Percentiles rank a stretch among this genome's conserved stretches.
Evolutionary conservation across 495 filamentous ascomycete species (phyloP).

Genomic region (Viridothelium virens): DNA sequence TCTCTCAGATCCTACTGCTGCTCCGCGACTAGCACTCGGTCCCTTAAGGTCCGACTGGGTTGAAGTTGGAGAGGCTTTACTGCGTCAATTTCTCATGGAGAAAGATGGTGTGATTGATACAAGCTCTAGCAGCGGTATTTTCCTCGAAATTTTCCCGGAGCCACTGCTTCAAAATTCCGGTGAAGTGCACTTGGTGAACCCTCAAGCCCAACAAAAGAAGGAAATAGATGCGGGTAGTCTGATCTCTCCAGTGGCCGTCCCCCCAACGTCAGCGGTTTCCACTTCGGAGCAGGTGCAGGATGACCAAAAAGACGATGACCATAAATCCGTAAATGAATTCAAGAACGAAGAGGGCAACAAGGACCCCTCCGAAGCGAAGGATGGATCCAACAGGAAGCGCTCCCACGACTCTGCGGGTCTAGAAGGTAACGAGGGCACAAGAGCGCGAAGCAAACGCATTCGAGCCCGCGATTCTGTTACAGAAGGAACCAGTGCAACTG

Average conservation of each 20-base stretch:
- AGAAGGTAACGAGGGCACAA: conserved; percentile 47
- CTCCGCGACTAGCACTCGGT: not conserved
- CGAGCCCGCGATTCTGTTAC: conserved; percentile 65
- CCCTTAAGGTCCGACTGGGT: conserved; percentile 35
- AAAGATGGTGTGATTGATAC: conserved; percentile 33
- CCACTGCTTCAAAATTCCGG: conserved; percentile 19
- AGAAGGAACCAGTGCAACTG: conserved; percentile 43
- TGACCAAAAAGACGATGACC: not conserved
- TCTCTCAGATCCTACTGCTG: not conserved
- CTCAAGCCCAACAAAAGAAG: not conserved
- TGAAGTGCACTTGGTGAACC: not conserved
- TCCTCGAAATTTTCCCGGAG: conserved; percentile 26
- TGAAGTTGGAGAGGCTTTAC: conserved; percentile 50
- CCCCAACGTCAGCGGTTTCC: not conserved
- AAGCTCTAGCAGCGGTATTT: conserved; percentile 33
- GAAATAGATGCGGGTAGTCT: not conserved
- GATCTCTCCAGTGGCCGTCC: not conserved
- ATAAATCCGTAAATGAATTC: not conserved
- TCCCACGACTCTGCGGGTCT: conserved; percentile 57
- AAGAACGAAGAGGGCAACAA: conserved; percentile 8
- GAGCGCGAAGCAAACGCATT: conserved; percentile 75
- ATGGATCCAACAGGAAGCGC: conserved; percentile 43
- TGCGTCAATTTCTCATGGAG: conserved; percentile 43
- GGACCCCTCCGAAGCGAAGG: conserved; percentile 4
- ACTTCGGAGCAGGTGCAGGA: not conserved